Conservation (phyloP, 2,329 filamentous ascomycete genomes). For the Clarireedia paspali region DNA sequence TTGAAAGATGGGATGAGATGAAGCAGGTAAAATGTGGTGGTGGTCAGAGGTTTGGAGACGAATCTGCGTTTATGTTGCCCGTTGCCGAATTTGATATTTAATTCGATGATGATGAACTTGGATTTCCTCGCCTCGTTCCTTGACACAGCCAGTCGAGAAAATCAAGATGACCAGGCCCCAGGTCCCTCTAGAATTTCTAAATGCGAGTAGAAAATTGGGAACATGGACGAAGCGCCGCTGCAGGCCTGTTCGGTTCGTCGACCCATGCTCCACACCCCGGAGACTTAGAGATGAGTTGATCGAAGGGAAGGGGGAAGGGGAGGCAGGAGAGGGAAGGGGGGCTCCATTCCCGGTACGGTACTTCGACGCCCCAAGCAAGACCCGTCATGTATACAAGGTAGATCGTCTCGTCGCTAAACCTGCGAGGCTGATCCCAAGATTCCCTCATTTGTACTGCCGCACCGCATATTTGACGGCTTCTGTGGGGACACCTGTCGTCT, state of each 20-base stretch:
- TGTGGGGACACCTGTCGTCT: conserved; percentile 8
- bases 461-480: background rate
- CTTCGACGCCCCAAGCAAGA: background rate
- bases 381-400: background rate
- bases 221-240: conserved; percentile 1
- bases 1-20: conserved; percentile 6
- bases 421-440: conserved; percentile 2
- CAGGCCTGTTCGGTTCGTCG: background rate
- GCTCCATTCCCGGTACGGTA: background rate
- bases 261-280: conserved; percentile 4
- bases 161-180: conserved; percentile 7
- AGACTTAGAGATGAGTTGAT: conserved; percentile 5
- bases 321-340: background rate
- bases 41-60: conserved; percentile 8
- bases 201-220: background rate
- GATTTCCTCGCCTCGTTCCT: conserved; percentile 7
- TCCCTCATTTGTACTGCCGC: conserved; percentile 3
- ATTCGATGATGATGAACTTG: conserved; percentile 10
- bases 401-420: conserved; percentile 3
- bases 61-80: conserved; percentile 9
- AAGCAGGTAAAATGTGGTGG: conserved; percentile 6
- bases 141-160: background rate
- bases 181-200: conserved; percentile 1
- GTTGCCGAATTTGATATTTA: conserved; percentile 8
- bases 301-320: background rate